Evolutionary conservation across 345 rosid species (phyloP).

Genomic region (Rhodamnia argentea): DNA sequence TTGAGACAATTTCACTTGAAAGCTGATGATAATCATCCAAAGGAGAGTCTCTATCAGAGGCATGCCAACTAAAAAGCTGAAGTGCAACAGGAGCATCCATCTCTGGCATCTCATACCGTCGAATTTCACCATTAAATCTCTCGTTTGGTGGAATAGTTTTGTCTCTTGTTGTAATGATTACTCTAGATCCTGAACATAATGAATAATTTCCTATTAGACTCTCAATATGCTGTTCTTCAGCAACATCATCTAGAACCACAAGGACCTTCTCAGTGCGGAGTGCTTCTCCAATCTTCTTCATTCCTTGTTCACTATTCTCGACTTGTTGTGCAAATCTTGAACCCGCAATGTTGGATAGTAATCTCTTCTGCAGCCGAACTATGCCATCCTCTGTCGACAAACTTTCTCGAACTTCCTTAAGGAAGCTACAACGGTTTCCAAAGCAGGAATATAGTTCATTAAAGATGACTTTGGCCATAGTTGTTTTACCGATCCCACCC

Average conservation of each 20-base stretch:
- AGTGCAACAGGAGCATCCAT: background rate
- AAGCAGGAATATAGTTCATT: too few species aligned
- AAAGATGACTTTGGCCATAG: rapidly evolving
- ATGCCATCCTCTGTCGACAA: background rate
- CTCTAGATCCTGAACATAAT: rapidly evolving
- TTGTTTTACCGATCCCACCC: background rate
- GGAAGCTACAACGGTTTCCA: background rate
- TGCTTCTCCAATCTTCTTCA: rapidly evolving
- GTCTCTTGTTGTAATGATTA: background rate
- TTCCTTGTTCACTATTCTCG: background rate
- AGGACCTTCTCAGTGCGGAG: background rate
- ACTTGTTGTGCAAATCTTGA: rapidly evolving
- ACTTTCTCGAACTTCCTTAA: background rate
- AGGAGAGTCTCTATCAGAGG: background rate
- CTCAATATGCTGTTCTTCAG: rapidly evolving
- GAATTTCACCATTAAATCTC: background rate
- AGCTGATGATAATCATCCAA: background rate
- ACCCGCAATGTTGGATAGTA: background rate
- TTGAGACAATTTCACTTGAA: background rate
- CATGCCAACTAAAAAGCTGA: background rate
- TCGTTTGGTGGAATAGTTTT: rapidly evolving
- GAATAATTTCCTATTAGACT: background rate
- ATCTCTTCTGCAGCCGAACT: background rate
- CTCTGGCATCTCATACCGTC: background rate
- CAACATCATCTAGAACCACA: background rate